Evolutionary conservation across 2,329 filamentous ascomycete genomes (phyloP).

Genomic region (Scedosporium minutisporum): DNA sequence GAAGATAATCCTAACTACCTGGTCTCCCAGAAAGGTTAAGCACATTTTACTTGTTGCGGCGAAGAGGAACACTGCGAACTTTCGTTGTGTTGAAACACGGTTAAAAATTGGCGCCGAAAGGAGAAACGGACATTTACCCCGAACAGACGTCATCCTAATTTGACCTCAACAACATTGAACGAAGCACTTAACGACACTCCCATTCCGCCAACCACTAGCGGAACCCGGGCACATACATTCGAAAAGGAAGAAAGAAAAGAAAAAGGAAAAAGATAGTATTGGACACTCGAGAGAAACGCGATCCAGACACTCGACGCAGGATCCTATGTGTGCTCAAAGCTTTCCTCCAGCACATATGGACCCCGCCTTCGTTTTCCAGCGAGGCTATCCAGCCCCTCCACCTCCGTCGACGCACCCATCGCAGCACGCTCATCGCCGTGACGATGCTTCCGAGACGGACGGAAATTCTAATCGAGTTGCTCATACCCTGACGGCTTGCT

Average conservation of each 20-base stretch:
- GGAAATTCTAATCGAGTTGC: conserved; percentile 54
- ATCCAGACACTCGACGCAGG: not conserved
- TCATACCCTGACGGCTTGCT: conserved; percentile 72
- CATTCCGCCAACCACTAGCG: not conserved
- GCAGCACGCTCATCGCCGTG: conserved; percentile 17
- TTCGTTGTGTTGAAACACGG: not conserved
- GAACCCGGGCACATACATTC: not conserved
- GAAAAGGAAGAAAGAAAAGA: not conserved
- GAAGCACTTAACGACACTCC: not conserved
- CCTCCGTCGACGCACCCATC: conserved; percentile 14
- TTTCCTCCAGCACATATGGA: conserved; percentile 36
- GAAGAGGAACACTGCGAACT: not conserved
- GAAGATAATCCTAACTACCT: not conserved
- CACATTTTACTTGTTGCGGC: not conserved
- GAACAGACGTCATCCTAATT: not conserved
- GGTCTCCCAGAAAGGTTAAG: not conserved
- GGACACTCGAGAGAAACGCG: not conserved
- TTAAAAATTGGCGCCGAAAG: not conserved
- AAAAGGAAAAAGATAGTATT: not conserved
- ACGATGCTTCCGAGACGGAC: conserved; percentile 39
- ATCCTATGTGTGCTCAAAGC: conserved; percentile 1
- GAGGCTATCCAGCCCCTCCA: conserved; percentile 33
- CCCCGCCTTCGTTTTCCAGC: conserved; percentile 48
- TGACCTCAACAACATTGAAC: not conserved
- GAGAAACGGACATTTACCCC: not conserved